Evolutionary conservation across 495 filamentous ascomycete genomes (phyloP).

Genomic region (Penicillium simplicissimum): DNA sequence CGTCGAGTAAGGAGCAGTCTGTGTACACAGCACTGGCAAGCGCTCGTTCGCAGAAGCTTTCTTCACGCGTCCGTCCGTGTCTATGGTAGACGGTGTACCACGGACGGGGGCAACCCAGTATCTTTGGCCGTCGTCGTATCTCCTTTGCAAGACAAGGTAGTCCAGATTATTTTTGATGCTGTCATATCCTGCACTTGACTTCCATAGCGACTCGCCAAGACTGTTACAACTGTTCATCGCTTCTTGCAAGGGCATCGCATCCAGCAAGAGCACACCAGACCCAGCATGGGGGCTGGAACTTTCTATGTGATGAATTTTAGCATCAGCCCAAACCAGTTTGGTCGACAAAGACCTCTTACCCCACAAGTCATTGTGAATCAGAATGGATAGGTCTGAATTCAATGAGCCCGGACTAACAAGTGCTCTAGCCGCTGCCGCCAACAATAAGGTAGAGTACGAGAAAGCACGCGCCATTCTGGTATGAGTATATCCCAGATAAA

Average conservation of each 20-base stretch:
- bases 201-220: conserved; percentile 22
- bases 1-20: conserved; percentile 24
- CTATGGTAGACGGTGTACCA: conserved; percentile 13
- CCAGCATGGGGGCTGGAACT: conserved; percentile 16
- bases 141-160: conserved; percentile 19
- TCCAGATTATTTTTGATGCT: conserved; percentile 13
- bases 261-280: conserved; percentile 24
- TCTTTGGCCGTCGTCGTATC: conserved; percentile 10
- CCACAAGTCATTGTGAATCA: conserved; percentile 29
- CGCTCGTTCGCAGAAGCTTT: conserved; percentile 8
- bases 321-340: background rate
- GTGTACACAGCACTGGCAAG: conserved; percentile 25
- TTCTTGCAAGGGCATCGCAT: conserved; percentile 19
- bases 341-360: conserved; percentile 2
- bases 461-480: background rate
- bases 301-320: conserved; percentile 8
- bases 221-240: conserved; percentile 19
- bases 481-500: background rate
- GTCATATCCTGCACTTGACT: background rate
- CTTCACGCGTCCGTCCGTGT: conserved; percentile 14
- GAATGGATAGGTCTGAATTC: conserved; percentile 22
- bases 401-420: conserved; percentile 16
- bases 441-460: background rate
- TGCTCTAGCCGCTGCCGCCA: conserved; percentile 11
- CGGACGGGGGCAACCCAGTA: conserved; percentile 20